phyloP scores from a whole-genome alignment of 108 stramenopile genomes.

The Aurantiochytrium sp. region DNA sequence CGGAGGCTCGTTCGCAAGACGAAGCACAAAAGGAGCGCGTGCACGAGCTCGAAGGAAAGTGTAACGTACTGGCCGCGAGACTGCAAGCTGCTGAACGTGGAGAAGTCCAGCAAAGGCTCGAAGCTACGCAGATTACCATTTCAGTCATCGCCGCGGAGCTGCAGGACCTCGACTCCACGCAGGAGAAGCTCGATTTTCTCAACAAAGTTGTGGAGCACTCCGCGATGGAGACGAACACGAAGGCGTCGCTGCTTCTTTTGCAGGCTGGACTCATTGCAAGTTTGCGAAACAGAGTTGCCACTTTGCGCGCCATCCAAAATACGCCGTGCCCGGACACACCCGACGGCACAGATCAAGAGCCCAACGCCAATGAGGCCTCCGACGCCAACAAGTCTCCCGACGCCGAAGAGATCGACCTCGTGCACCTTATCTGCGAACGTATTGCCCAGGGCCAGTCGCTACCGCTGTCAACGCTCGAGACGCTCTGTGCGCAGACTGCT shows the following conservation, averaged over 20 bases:
- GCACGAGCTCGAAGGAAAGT: not conserved
- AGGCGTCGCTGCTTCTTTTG: not conserved
- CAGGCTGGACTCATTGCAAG: not conserved
- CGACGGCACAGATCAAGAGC: not conserved
- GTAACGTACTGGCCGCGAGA: not conserved
- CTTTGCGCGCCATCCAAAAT: not conserved
- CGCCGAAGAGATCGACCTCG: not conserved
- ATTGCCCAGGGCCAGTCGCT: not conserved
- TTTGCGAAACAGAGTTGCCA: not conserved
- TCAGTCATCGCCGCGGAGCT: not conserved
- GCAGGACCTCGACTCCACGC: not conserved
- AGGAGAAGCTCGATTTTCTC: not conserved
- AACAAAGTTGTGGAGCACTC: not conserved
- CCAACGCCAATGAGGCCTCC: not conserved
- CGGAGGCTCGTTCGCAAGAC: not conserved
- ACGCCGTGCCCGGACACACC: not conserved
- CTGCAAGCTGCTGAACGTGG: not conserved
- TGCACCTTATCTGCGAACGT: not conserved
- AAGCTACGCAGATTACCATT: not conserved
- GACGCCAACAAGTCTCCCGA: too few relatives aligned
- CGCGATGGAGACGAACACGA: not conserved
- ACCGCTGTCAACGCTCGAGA: not conserved
- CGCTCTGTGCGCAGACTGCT: not conserved
- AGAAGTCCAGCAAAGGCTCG: not conserved
- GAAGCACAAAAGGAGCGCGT: not conserved